Evolutionary conservation across 352 stramenopile genomes (phyloP).

Genomic region (Thalassiosira livingstoniorum): DNA sequence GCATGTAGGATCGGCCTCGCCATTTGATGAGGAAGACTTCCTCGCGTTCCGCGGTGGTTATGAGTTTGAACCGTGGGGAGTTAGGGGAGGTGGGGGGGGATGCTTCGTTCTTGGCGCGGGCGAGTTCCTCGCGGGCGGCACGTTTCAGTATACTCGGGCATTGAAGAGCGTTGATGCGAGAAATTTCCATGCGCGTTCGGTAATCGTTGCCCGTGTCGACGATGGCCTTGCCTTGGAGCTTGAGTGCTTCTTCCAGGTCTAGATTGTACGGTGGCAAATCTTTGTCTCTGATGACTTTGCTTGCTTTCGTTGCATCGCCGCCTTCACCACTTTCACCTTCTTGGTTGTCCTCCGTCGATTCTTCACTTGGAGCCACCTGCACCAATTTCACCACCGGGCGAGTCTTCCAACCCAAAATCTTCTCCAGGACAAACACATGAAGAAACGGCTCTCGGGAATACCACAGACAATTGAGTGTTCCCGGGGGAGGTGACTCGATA

Average conservation of each 20-base stretch:
- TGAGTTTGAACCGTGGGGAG: conserved; percentile 61
- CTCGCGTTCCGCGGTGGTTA: conserved; percentile 66
- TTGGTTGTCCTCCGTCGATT: conserved; percentile 1
- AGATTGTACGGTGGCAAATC: no score
- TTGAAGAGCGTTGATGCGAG: conserved; percentile 67
- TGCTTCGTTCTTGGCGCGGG: conserved; percentile 47
- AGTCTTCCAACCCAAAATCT: conserved; percentile 83
- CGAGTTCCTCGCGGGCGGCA: conserved; percentile 60
- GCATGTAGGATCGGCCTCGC: conserved; percentile 97
- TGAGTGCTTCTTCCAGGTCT: conserved; percentile 64
- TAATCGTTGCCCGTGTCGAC: conserved; percentile 69
- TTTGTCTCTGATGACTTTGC: no score
- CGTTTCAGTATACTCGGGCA: conserved; percentile 78
- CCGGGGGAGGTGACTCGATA: conserved; percentile 74
- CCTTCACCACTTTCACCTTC: background rate
- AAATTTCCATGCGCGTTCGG: conserved; percentile 80
- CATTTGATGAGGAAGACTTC: conserved; percentile 98
- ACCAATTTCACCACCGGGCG: conserved; percentile 64
- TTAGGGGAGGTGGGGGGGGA: no score
- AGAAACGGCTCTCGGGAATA: conserved; percentile 82
- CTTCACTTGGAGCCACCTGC: conserved; percentile 31
- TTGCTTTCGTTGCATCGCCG: background rate
- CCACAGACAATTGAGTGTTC: conserved; percentile 78
- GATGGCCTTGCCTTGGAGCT: conserved; percentile 72
- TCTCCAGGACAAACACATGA: conserved; percentile 85